Evolutionary conservation across 1,284 basidiomycete genomes (phyloP).

Genomic region (Sanghuangporus weigelae): DNA sequence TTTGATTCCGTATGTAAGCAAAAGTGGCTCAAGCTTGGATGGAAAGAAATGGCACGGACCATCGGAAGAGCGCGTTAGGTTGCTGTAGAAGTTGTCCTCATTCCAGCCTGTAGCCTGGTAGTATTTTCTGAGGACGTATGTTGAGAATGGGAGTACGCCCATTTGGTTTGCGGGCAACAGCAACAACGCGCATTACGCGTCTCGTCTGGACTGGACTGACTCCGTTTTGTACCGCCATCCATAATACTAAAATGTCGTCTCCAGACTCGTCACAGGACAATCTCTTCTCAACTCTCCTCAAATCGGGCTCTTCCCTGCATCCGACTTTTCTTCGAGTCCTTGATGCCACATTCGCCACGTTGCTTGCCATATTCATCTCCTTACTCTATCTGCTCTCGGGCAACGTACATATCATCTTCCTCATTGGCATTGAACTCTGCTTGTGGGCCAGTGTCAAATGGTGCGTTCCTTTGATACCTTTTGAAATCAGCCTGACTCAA

Average conservation of each 20-base stretch:
- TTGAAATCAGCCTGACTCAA: background rate
- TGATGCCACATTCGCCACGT: constrained; percentile 51
- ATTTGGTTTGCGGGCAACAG: background rate
- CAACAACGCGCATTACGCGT: constrained; percentile 4
- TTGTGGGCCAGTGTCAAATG: constrained; percentile 79
- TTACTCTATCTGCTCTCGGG: constrained; percentile 53
- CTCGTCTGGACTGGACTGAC: background rate
- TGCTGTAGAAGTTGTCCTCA: constrained; percentile 90
- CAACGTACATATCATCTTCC: constrained; percentile 55
- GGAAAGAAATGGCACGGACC: constrained; percentile 42
- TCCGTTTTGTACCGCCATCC: background rate
- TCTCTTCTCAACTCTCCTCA: constrained; percentile 52
- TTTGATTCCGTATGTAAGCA: constrained; percentile 20
- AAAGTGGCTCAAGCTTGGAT: constrained; percentile 28
- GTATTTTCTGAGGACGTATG: constrained; percentile 86
- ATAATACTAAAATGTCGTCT: background rate
- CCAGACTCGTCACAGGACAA: background rate
- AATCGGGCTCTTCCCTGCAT: constrained; percentile 67
- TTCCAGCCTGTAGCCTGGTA: constrained; percentile 93
- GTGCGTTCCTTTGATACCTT: constrained; percentile 32
- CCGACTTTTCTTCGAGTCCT: constrained; percentile 61
- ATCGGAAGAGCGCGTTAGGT: constrained; percentile 84
- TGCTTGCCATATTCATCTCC: constrained; percentile 53
- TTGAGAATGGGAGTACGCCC: constrained; percentile 77
- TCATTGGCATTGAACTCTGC: constrained; percentile 57